Evolutionary conservation across 805 yeast species (phyloP), one percentile per base, ranked within the genome.

Genomic region (Schizosaccharomyces cryophilus): DNA sequence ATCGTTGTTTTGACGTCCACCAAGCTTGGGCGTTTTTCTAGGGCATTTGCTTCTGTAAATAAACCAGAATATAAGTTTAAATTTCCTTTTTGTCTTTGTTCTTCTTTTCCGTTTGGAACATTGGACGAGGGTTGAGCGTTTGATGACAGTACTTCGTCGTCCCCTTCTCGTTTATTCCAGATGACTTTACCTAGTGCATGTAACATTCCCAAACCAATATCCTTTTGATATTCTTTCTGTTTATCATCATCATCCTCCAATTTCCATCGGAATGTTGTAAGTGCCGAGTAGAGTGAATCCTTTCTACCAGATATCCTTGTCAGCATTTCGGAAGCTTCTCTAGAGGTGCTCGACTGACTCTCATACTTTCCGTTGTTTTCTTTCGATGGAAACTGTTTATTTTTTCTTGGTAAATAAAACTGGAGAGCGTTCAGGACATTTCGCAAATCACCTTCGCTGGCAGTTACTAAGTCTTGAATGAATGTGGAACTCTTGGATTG

Each of bases 151-250:
- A 35, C 21, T 35, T 56, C 42, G 35, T 38, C 42, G 35, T 40
- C 47, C 11, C 47, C 60, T 35, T 56, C 47, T 17, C 60, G 42
- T 30, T 56, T 56, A 35, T 56, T 56, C 42, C 47, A 56, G 5
- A 56, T 19, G 29, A 56, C 60, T 40, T 56, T 56, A 17, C 60
- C 60, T 9, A 56, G 17, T 5, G 47, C 47, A 21, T 56, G 60
- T 5, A 40, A 21, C 42, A 56, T 26, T 19, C 60, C 60, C 9
- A 56, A 42, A 29, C 56, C 56, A 21, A 51, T 5, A 29, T 51
- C 56, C 51, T 45, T 45, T 24, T 45, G 21, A 24, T 15, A 45
- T 7, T 35, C 40, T 35, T 35, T 35, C 13, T 7, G 40, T 35
- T 35, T 35, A 35, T 35, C 40, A 9, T 35, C 40, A 35, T 35